A percentile compares a stretch with the other conserved stretches of the same genome.
These are phyloP conservation scores for Colletotrichum ledebouriae DNA, from an alignment of 2,329 filamentous ascomycete genomes.

Conservation along the genomic window DNA sequence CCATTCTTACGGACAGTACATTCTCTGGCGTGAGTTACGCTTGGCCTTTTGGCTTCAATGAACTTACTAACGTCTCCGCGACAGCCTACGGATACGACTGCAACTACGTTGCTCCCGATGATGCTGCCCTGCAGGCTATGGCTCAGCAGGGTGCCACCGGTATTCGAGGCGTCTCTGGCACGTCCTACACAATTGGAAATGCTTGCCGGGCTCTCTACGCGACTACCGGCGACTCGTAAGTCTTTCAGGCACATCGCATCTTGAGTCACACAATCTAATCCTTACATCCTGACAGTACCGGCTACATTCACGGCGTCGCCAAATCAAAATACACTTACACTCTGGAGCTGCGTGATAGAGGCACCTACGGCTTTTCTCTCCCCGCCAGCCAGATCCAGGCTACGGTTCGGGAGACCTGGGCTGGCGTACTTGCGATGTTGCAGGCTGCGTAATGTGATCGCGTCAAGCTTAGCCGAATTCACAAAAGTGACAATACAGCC, in stretches of 20 bases:
- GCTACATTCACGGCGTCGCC: constrained; percentile 44
- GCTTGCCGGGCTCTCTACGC: constrained; percentile 44
- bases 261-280: too few relatives aligned
- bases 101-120: constrained; percentile 38
- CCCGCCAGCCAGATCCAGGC: constrained; percentile 42
- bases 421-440: constrained; percentile 42
- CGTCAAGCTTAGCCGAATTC: too few relatives aligned
- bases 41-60: fast-evolving
- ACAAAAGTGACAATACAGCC: too few relatives aligned
- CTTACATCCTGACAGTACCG: constrained; percentile 29
- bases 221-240: constrained; percentile 41
- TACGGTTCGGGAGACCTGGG: constrained; percentile 42
- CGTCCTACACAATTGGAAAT: constrained; percentile 43
- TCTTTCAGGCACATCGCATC: too few relatives aligned
- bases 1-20: constrained; percentile 71
- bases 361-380: constrained; percentile 37
- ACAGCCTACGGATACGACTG: constrained; percentile 43
- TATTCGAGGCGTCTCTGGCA: constrained; percentile 42
- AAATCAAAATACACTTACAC: constrained; percentile 43
- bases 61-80: fast-evolving
- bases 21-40: constrained; percentile 39
- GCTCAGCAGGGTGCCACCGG: constrained; percentile 34
- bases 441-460: constrained; percentile 54
- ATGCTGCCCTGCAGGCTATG: constrained; percentile 25
- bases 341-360: constrained; percentile 38